Evolutionary conservation across 83 land plant genomes (phyloP).

Genomic region (Thuja plicata): DNA sequence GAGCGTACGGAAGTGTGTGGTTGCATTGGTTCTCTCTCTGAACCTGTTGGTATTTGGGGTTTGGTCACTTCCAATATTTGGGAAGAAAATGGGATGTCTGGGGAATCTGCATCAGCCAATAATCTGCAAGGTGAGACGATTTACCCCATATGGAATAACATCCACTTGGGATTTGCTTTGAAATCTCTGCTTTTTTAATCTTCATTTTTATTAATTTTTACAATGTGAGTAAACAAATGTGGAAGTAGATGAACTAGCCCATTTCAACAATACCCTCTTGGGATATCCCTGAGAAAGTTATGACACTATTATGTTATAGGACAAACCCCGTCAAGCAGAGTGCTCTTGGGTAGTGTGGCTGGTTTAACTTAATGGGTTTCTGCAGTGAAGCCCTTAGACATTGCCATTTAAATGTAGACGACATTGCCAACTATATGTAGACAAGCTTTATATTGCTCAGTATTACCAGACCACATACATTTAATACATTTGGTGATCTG

Average conservation of each 20-base stretch:
- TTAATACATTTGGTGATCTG: too few relatives aligned
- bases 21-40: conserved; percentile 1
- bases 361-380: background rate
- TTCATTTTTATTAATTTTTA: background rate
- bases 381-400: background rate
- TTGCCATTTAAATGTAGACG: background rate
- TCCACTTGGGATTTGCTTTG: background rate
- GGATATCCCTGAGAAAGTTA: background rate
- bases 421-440: too few relatives aligned
- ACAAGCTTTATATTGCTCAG: background rate
- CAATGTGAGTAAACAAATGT: background rate
- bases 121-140: background rate
- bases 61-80: background rate
- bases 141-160: background rate
- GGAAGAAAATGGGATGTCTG: background rate
- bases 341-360: background rate
- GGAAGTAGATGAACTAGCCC: background rate
- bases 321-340: background rate
- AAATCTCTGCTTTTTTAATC: background rate
- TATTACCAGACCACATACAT: background rate
- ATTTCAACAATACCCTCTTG: background rate
- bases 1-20: background rate
- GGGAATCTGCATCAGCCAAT: background rate
- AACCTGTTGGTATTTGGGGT: background rate
- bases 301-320: too few relatives aligned